Evolutionary conservation across 1,139 yeast genomes (phyloP), one percentile per base, ranked within the genome.

Genomic region (Lodderomyces elongisporus): DNA sequence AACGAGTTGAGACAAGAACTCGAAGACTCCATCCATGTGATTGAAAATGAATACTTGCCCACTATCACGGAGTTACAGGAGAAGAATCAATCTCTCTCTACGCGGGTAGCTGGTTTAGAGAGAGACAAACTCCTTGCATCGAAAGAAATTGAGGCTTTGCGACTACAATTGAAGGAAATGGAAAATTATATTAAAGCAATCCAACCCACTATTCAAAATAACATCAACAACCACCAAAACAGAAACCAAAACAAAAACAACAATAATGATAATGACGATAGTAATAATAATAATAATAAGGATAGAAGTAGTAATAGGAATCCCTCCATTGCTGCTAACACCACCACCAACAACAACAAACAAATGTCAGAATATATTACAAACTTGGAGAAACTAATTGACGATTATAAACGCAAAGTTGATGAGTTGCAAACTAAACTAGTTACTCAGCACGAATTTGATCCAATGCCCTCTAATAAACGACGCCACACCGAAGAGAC

Each of bases 111-210:
- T 38, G 56, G 79, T 41, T 51, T 77, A 15, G 78, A 78, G 37
- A 68, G 74, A 36, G 81, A 77, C 40, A 69, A 68, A 36, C 51
- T 62, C 2, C 58, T 82, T 30, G 71, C 78, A n/a, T 46, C 58
- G n/a, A 76, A 75, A 42, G 93, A 84, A 48, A 70, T 79, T 18
- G 74, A 66, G 35, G 68, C 78, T 38, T 57, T 84, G 36, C 61
- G 87, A 41, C 68, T 65, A 28, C 63, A 58, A 51, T 46, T 67
- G 33, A 55, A 58, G 29, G 57, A 56, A 38, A 41, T 60, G 36
- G 70, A 66, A 38, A 49, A 51, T 10, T 25, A 17, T 13, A 25
- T 15, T 5, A 22, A 25, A 7, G 18, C 39, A 57, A 29, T 45
- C 50, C 33, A 45, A 51, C 16, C 32, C n/a, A n/a, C n/a, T n/a